phyloP scores from a whole-genome alignment of 2,329 filamentous ascomycete species.

The Fusarium brachygibbosum region DNA sequence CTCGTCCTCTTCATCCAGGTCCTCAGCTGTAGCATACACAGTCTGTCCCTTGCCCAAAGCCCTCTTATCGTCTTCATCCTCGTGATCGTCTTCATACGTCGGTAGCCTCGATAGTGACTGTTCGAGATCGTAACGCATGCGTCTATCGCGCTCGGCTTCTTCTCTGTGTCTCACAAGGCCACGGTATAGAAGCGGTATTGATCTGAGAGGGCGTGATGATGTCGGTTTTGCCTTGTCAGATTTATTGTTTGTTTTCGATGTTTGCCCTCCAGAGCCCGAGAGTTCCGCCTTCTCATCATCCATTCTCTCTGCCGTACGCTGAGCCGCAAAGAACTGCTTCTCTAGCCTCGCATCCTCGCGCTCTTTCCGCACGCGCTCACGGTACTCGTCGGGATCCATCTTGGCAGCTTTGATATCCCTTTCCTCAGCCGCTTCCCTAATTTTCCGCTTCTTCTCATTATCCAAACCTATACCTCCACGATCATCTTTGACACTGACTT shows the following conservation, averaged over 20 bases:
- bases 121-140: slow-evolving; percentile 75
- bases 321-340: slow-evolving; percentile 79
- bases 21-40: slow-evolving; percentile 72
- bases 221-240: slow-evolving; percentile 54
- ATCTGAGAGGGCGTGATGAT: slow-evolving; percentile 67
- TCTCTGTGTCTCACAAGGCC: slow-evolving; percentile 78
- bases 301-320: slow-evolving; percentile 85
- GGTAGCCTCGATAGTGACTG: slow-evolving; percentile 74
- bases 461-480: slow-evolving; percentile 87
- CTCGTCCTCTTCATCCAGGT: slow-evolving; percentile 81
- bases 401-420: slow-evolving; percentile 70
- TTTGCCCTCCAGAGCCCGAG: slow-evolving; percentile 34
- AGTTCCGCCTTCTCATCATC: slow-evolving; percentile 64
- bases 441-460: slow-evolving; percentile 83
- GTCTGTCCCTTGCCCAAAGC: slow-evolving; percentile 73
- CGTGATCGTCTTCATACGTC: slow-evolving; percentile 76
- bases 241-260: slow-evolving; percentile 31
- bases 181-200: slow-evolving; percentile 84
- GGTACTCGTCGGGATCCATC: slow-evolving; percentile 77
- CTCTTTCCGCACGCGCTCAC: slow-evolving; percentile 78
- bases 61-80: slow-evolving; percentile 78
- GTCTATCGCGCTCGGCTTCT: slow-evolving; percentile 75
- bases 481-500: slow-evolving; percentile 81
- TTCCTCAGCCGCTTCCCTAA: slow-evolving; percentile 72
- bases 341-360: slow-evolving; percentile 77